Base-by-base conservation (phyloP, 2,329 filamentous ascomycete genomes). In the Scytalidium sp. region DNA sequence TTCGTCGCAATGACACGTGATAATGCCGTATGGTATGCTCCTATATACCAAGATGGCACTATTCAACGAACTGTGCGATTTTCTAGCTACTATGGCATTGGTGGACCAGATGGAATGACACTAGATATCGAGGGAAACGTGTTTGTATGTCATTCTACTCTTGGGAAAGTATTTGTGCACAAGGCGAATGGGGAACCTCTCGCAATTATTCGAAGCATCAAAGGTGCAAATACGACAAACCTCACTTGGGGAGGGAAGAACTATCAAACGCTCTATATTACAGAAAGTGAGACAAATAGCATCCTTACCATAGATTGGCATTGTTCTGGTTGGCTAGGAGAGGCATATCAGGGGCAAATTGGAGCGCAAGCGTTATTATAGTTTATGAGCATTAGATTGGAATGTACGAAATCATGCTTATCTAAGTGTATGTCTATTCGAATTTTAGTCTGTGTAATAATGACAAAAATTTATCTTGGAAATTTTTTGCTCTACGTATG, bases 201-300 rank as follows among this genome's bases (percentile, higher is more conserved):
- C n/a, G n/a, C n/a, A n/a, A n/a, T n/a, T n/a, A n/a, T n/a, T n/a
- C 58, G 66, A 1, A 67, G 60, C 36, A 54, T 58, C 0, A 43
- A 47, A 0, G 68, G 69, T 0, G 66, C 66, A 15, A 70, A 71
- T 42, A 20, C 70, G 21, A n/a, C 46, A 5, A 27, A 23, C 32
- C 41, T 47, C 5, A 17, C 19, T 49, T 43, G 19, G 47, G 47
- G 25, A 45, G 27, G 42, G 17, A 49, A 23, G 43, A 32, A 27
- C 27, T 27, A 32, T 19, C 9, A n/a, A n/a, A n/a, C n/a, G n/a
- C n/a, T n/a, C n/a, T n/a, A n/a, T n/a, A n/a, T n/a, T n/a, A n/a
- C n/a, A n/a, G n/a, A n/a, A n/a, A n/a, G n/a, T n/a, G n/a, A n/a
- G n/a, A n/a, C n/a, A n/a, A n/a, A 10, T 36, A n/a, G 29, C 29